These are phyloP conservation scores for Aspergillus affinis DNA, from an alignment of 495 filamentous ascomycete genomes.

Conservation along the genomic window DNA sequence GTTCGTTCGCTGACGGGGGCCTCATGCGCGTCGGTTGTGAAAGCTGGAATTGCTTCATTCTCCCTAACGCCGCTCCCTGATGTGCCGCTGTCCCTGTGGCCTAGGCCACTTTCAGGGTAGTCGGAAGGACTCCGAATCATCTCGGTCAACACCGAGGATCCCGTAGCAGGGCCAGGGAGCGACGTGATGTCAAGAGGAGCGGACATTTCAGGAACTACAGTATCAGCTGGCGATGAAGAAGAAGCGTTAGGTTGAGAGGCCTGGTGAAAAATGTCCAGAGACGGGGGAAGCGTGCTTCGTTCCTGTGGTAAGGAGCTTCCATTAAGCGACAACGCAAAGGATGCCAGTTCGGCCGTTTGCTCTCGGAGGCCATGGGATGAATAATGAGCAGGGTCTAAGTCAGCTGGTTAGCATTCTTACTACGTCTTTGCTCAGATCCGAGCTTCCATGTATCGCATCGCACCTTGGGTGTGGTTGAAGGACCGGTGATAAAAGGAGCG, in stretches of 20 bases:
- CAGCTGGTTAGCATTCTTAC: constrained; percentile 27
- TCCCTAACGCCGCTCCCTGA: constrained; percentile 8
- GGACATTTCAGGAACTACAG: constrained; percentile 12
- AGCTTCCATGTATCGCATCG: constrained; percentile 24
- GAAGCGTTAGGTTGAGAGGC: background rate
- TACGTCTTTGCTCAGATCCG: background rate
- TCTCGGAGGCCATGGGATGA: constrained; percentile 77
- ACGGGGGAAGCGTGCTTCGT: constrained; percentile 31
- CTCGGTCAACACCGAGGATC: constrained; percentile 61
- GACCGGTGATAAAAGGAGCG: constrained; percentile 80
- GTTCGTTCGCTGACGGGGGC: constrained; percentile 39
- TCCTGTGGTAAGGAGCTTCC: constrained; percentile 36
- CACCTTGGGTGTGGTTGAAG: constrained; percentile 62
- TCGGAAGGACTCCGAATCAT: constrained; percentile 60
- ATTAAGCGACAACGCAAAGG: constrained; percentile 67
- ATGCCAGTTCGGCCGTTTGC: constrained; percentile 88
- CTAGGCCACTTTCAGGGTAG: constrained; percentile 25
- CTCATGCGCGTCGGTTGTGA: constrained; percentile 9
- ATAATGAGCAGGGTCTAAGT: constrained; percentile 66
- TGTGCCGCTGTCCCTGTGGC: constrained; percentile 22
- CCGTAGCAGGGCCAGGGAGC: constrained; percentile 16
- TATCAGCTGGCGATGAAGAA: constrained; percentile 2
- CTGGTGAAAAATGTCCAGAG: constrained; percentile 36
- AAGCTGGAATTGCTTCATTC: background rate
- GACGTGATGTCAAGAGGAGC: constrained; percentile 15